Evolutionary conservation across 139 green algal species (phyloP).

Genomic region (Zygnema cylindricum): DNA sequence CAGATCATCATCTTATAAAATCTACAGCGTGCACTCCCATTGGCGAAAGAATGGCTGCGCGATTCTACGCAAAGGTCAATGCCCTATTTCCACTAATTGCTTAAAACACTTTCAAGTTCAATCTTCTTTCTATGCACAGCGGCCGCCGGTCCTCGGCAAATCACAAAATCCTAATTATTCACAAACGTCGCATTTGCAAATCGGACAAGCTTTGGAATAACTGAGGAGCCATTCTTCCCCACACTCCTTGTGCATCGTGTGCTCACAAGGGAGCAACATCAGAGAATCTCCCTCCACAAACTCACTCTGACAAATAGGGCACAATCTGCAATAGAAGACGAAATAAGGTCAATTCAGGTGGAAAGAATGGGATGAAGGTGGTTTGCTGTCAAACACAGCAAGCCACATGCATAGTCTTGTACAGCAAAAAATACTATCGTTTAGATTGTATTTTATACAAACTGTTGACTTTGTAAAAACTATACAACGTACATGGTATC

Average conservation of each 20-base stretch:
- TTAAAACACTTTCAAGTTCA: background rate
- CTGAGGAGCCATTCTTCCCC: constrained; percentile 8
- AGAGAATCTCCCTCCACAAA: constrained; percentile 32
- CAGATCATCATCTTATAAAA: too few species aligned
- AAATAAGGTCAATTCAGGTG: background rate
- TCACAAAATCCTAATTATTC: background rate
- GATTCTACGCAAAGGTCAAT: background rate
- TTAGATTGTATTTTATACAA: too few species aligned
- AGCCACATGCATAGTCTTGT: too few species aligned
- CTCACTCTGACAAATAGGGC: constrained; percentile 22
- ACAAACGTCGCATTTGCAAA: constrained; percentile 7
- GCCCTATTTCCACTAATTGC: background rate
- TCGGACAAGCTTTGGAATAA: constrained; percentile 23
- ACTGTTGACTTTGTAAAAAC: too few species aligned
- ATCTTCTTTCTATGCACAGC: background rate
- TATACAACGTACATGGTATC: too few species aligned
- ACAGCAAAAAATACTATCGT: too few species aligned
- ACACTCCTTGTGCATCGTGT: constrained; percentile 11
- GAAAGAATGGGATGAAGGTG: too few species aligned
- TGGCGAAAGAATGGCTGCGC: background rate
- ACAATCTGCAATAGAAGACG: background rate
- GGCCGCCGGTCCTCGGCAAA: background rate
- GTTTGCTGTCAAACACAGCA: too few species aligned
- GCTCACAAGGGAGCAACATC: constrained; percentile 23
- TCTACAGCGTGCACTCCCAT: too few species aligned